Percentiles rank a stretch among this genome's conserved stretches.
Conservation (phyloP, 331 rosid species). For the Telfairia occidentalis region DNA sequence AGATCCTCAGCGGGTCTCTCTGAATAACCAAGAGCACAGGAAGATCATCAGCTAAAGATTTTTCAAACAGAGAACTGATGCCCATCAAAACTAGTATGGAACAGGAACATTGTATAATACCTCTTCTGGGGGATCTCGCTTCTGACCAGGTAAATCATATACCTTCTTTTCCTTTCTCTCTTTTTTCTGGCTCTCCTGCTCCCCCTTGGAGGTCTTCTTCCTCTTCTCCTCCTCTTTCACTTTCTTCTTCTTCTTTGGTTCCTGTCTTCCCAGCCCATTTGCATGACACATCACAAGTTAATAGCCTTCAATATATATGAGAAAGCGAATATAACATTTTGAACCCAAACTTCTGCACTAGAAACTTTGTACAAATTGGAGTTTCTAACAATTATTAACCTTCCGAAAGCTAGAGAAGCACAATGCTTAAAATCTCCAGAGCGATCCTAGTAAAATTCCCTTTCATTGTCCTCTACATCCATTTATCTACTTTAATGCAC, state of each 20-base stretch:
- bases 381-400: not conserved
- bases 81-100: not conserved
- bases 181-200: constrained; percentile 16
- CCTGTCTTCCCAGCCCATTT: constrained; percentile 21
- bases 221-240: constrained; percentile 25
- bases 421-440: not conserved
- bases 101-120: constrained; percentile 16
- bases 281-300: constrained; percentile 10
- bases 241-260: constrained; percentile 23
- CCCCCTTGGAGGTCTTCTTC: not conserved
- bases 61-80: not conserved
- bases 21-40: constrained; percentile 22
- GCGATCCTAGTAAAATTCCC: not conserved
- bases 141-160: constrained; percentile 80
- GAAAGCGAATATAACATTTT: not conserved
- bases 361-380: not conserved
- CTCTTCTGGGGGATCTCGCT: constrained; percentile 69
- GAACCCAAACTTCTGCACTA: not conserved
- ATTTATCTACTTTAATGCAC: not conserved
- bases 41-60: constrained; percentile 7
- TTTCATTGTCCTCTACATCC: not conserved
- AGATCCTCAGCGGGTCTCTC: constrained; percentile 76
- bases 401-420: not conserved
- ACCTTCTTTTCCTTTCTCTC: constrained; percentile 47
- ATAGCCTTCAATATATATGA: not conserved